Conservation (phyloP, 2,329 filamentous ascomycete genomes). For the Talaromyces islandicus region DNA sequence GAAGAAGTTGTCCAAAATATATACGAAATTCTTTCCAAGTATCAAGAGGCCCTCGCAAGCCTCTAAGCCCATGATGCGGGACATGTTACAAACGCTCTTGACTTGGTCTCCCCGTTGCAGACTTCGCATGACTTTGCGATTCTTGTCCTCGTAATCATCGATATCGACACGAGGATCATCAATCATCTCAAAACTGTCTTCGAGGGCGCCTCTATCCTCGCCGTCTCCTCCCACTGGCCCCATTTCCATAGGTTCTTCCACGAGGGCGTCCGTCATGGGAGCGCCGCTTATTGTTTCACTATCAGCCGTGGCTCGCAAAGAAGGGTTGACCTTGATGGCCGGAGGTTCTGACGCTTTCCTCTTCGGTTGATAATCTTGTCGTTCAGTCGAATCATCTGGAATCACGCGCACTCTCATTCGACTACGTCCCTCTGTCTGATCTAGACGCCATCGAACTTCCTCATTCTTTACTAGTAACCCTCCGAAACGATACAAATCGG, state of each 20-base stretch:
- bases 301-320: slow-evolving; percentile 31
- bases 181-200: slow-evolving; percentile 94
- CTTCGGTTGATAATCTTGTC: slow-evolving; percentile 79
- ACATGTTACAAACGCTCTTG: slow-evolving; percentile 91
- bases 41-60: slow-evolving; percentile 91
- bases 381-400: slow-evolving; percentile 63
- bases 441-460: slow-evolving; percentile 77
- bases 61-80: slow-evolving; percentile 86
- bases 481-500: slow-evolving; percentile 70
- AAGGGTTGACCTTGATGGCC: slow-evolving; percentile 42
- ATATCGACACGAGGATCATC: slow-evolving; percentile 84
- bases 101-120: slow-evolving; percentile 86
- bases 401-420: slow-evolving; percentile 86
- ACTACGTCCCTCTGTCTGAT: slow-evolving; percentile 91
- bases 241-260: slow-evolving; percentile 26
- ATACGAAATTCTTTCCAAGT: slow-evolving; percentile 83
- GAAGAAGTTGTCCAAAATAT: slow-evolving; percentile 95
- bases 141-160: slow-evolving; percentile 92
- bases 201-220: slow-evolving; percentile 45
- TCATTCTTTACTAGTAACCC: slow-evolving; percentile 67
- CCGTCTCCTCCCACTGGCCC: slow-evolving; percentile 25
- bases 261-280: slow-evolving; percentile 21
- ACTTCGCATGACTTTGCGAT: slow-evolving; percentile 93
- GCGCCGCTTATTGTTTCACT: slow-evolving; percentile 37
- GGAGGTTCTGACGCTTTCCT: slow-evolving; percentile 57